Base-by-base conservation (phyloP, 2,329 filamentous ascomycete species). In the Calonectria pseudoreteaudii region DNA sequence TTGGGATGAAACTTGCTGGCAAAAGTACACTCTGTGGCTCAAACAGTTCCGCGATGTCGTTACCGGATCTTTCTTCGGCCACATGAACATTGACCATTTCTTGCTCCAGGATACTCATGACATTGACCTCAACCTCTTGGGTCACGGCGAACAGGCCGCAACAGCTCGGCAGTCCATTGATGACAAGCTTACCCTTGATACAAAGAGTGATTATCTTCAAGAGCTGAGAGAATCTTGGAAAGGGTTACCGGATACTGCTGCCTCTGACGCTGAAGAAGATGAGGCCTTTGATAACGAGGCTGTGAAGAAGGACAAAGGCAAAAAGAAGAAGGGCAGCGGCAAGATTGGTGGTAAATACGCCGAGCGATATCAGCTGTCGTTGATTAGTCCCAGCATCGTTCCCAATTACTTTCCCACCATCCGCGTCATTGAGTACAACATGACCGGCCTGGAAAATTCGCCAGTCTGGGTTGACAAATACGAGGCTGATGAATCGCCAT, bases 61-160 rank as follows among this genome's bases (percentile, higher is more conserved):
- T 26, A 89, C 96, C 26, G 92, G 91, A 16, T 92, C 92, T 31
- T 82, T 98, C 8, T 99, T 94, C 81, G 97, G 96, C 1, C 97
- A 99, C 83, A 98, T 99, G 97, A 99, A 99, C 81, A 94, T 98
- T 77, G 97, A 99, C 80, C 97, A 99, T 84, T 99, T 99, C 84
- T 90, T 98, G 81, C 86, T 99, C 20, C 95, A 98, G 80, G 96
- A 98, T 82, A 94, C 92, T 71, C 89, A 94, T 50, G 91, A 98
- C 0, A 89, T 98, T 68, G 89, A 94, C 74, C 88, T 95, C 62
- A 85, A 86, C 76, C 84, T 53, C 79, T 68, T 95, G 60, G 85
- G 86, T 77, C 84, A 49, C 79, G 68, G 83, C 2, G 78, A 83
- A n/a, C 47, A 77, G 16, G 53, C 53, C 11, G 71, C 80, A 26